Conservation (phyloP, 257 asterid species). For the Buddleja alternifolia region DNA sequence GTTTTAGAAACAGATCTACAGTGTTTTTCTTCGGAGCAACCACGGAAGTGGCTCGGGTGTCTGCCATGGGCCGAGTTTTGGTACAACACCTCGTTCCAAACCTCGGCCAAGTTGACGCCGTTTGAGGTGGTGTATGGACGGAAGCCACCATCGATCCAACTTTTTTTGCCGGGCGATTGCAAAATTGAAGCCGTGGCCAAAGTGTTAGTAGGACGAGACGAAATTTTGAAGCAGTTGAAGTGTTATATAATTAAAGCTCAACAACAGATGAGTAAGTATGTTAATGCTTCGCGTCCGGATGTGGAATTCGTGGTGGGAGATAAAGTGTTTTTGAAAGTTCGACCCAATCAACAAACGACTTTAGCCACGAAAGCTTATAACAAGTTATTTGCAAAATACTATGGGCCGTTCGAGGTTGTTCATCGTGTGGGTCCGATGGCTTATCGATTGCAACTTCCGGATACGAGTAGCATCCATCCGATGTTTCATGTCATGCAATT, state of each 20-base stretch:
- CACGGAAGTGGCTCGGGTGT: too few species aligned
- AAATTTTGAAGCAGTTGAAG: not conserved
- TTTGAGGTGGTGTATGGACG: conserved; percentile 7
- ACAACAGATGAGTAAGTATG: not conserved
- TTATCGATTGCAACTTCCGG: not conserved
- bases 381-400: not conserved
- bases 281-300: too few species aligned
- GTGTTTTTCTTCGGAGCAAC: too few species aligned
- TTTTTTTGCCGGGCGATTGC: not conserved
- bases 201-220: not conserved
- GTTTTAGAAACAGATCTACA: too few species aligned
- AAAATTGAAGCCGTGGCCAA: not conserved
- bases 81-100: not conserved
- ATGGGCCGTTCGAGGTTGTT: not conserved
- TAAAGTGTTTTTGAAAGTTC: not conserved
- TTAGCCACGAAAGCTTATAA: not conserved
- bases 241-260: not conserved
- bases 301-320: not conserved
- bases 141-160: not conserved
- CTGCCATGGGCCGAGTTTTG: not conserved
- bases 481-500: not conserved
- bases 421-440: not conserved
- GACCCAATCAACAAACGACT: not conserved
- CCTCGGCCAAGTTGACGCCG: not conserved
- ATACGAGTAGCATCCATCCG: too few species aligned